Conservation (phyloP, 352 stramenopile species). For the Phytopythium mirpurense region DNA sequence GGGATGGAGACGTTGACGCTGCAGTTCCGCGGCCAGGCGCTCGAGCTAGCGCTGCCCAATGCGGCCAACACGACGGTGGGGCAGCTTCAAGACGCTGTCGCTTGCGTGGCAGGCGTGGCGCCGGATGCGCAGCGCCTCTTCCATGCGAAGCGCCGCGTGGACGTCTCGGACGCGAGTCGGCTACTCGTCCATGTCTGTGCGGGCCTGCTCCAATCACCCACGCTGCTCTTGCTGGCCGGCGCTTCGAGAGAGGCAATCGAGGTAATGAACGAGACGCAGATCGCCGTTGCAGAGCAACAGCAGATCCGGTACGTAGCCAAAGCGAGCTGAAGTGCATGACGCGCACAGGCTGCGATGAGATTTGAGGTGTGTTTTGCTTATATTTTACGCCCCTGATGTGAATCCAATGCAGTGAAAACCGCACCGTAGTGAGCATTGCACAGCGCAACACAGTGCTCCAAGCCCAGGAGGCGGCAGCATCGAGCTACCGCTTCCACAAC, state of each 20-base stretch:
- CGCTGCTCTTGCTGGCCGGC: slow-evolving; percentile 40
- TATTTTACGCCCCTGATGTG: background rate
- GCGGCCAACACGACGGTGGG: slow-evolving; percentile 19
- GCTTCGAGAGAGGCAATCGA: slow-evolving; percentile 43
- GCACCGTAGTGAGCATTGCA: slow-evolving; percentile 50
- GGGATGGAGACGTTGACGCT: slow-evolving; percentile 34
- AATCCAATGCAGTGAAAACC: slow-evolving; percentile 29
- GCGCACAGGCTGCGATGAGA: background rate
- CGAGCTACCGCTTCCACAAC: slow-evolving; percentile 60
- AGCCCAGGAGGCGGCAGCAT: slow-evolving; percentile 30
- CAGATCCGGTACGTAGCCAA: slow-evolving; percentile 30
- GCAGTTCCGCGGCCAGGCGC: slow-evolving; percentile 38
- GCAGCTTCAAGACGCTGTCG: slow-evolving; percentile 35
- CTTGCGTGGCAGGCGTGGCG: slow-evolving; percentile 17
- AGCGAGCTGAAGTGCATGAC: slow-evolving; percentile 2
- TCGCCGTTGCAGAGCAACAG: slow-evolving; percentile 29
- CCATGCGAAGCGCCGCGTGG: slow-evolving; percentile 42
- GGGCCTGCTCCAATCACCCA: slow-evolving; percentile 9
- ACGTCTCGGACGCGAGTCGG: slow-evolving; percentile 17
- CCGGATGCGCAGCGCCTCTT: slow-evolving; percentile 54
- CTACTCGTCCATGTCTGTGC: slow-evolving; percentile 24
- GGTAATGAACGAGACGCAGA: slow-evolving; percentile 41
- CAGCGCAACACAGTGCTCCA: slow-evolving; percentile 38
- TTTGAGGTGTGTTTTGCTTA: too few species aligned
- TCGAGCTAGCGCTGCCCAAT: slow-evolving; percentile 20